These are phyloP conservation scores for Hypocreales sp. DNA, from an alignment of 2,329 filamentous ascomycete species.

Conservation along the genomic window DNA sequence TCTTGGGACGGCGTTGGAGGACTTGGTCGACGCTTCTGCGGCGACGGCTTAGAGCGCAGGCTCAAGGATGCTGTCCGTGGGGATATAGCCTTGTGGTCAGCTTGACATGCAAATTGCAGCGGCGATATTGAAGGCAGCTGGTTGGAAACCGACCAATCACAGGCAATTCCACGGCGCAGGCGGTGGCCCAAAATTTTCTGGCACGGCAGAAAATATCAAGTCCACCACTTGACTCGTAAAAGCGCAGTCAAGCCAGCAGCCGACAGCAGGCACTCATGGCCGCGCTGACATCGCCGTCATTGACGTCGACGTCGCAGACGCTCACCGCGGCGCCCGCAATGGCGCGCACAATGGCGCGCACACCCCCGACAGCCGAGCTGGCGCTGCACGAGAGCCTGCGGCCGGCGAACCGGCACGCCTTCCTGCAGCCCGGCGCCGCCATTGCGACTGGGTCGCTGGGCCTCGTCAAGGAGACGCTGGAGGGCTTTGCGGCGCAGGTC, in stretches of 20 bases:
- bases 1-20: too few relatives aligned
- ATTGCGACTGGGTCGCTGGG: constrained; percentile 56
- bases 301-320: constrained; percentile 50
- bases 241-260: too few relatives aligned
- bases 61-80: too few relatives aligned
- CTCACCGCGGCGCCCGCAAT: constrained; percentile 35
- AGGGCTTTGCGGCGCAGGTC: constrained; percentile 60
- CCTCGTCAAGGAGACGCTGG: constrained; percentile 66
- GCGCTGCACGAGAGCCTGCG: constrained; percentile 41
- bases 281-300: constrained; percentile 35
- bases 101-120: too few relatives aligned
- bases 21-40: too few relatives aligned
- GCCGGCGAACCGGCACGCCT: constrained; percentile 49
- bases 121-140: too few relatives aligned
- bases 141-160: too few relatives aligned
- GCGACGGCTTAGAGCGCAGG: too few relatives aligned
- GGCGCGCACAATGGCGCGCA: constrained; percentile 19
- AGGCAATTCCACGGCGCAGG: too few relatives aligned
- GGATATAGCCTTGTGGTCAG: too few relatives aligned
- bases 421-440: constrained; percentile 56
- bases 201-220: constrained; percentile 6
- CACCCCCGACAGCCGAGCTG: constrained; percentile 19
- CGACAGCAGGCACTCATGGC: constrained; percentile 19
- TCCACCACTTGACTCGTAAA: too few relatives aligned
- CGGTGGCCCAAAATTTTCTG: constrained; percentile 6